Evolutionary conservation across 2,329 filamentous ascomycete species (phyloP).

Genomic region (Neofusicoccum kwambonambiense): DNA sequence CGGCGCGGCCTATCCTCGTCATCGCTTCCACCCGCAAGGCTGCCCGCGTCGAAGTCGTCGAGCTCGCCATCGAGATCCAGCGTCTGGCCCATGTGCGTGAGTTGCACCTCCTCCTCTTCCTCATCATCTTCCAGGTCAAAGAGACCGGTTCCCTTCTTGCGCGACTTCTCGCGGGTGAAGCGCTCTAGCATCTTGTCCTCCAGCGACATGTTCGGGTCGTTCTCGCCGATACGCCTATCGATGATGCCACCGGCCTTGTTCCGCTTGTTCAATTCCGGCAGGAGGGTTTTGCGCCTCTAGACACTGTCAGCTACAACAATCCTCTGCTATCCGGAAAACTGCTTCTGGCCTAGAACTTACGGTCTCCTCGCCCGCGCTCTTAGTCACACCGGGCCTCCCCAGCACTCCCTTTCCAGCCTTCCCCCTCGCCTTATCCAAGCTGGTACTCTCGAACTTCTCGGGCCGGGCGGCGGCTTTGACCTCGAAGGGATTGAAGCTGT

Average conservation of each 20-base stretch:
- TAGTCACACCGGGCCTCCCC: constrained; percentile 78
- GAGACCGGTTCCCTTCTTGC: constrained; percentile 69
- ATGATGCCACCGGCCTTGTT: constrained; percentile 92
- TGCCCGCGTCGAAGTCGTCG: constrained; percentile 81
- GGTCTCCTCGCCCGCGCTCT: constrained; percentile 81
- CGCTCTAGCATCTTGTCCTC: constrained; percentile 90
- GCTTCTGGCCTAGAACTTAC: constrained; percentile 44
- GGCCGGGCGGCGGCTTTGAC: constrained; percentile 76
- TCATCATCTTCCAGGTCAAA: constrained; percentile 91
- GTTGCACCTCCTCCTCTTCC: constrained; percentile 60
- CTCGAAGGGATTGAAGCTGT: constrained; percentile 98
- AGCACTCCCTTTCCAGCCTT: constrained; percentile 58
- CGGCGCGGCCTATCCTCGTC: constrained; percentile 39
- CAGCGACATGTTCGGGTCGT: constrained; percentile 88
- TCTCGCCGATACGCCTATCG: constrained; percentile 92
- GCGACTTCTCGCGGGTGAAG: constrained; percentile 85
- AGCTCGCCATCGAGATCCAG: constrained; percentile 60
- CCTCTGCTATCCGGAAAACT: neutral
- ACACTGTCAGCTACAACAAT: neutral
- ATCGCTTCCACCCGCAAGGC: constrained; percentile 56
- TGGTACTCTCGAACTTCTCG: constrained; percentile 82
- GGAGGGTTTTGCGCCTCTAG: constrained; percentile 73
- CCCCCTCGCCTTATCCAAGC: constrained; percentile 55
- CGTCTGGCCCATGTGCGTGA: constrained; percentile 82
- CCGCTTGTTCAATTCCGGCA: constrained; percentile 84